A percentile compares a stretch with the other conserved stretches of the same genome.
Evolutionary conservation across 805 yeast genomes (phyloP).

Genomic region (Myxozyma mucilagina): DNA sequence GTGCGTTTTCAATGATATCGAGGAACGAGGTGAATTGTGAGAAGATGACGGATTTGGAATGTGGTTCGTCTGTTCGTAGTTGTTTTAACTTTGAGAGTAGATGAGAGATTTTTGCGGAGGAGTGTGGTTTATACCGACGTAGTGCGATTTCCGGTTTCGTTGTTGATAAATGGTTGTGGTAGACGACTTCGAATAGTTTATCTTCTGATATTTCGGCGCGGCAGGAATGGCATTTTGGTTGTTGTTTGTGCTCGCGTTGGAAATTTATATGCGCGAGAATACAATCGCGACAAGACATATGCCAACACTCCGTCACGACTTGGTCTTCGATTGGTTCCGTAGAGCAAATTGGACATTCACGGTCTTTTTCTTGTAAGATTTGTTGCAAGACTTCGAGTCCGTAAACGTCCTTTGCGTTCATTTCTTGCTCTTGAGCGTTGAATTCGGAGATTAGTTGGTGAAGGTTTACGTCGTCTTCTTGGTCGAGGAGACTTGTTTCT

Average conservation of each 20-base stretch:
- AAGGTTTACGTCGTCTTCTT: constrained; percentile 35
- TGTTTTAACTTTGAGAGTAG: constrained; percentile 58
- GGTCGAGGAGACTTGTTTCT: constrained; percentile 24
- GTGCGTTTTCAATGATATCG: constrained; percentile 68
- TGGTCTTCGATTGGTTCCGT: constrained; percentile 57
- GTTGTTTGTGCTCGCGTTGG: constrained; percentile 51
- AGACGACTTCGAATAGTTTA: constrained; percentile 49
- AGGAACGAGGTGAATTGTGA: constrained; percentile 85
- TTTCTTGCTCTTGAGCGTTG: constrained; percentile 15
- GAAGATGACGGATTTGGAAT: constrained; percentile 79
- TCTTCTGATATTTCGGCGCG: constrained; percentile 55
- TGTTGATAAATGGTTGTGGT: constrained; percentile 25
- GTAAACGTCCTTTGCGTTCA: constrained; percentile 20
- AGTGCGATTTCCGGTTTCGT: constrained; percentile 34
- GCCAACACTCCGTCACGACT: constrained; percentile 76
- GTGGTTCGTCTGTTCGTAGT: constrained; percentile 56
- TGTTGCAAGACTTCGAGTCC: constrained; percentile 36
- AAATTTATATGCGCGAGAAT: constrained; percentile 71
- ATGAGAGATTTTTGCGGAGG: constrained; percentile 74
- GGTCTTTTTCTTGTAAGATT: constrained; percentile 42
- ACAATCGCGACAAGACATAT: constrained; percentile 74
- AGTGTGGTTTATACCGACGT: constrained; percentile 40
- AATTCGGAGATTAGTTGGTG: constrained; percentile 28
- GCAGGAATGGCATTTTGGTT: constrained; percentile 74
- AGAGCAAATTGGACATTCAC: constrained; percentile 86